A percentile compares a stretch with the other conserved stretches of the same genome.
phyloP scores from a whole-genome alignment of 2,329 filamentous ascomycete genomes.

The Blastomyces gilchristii region DNA sequence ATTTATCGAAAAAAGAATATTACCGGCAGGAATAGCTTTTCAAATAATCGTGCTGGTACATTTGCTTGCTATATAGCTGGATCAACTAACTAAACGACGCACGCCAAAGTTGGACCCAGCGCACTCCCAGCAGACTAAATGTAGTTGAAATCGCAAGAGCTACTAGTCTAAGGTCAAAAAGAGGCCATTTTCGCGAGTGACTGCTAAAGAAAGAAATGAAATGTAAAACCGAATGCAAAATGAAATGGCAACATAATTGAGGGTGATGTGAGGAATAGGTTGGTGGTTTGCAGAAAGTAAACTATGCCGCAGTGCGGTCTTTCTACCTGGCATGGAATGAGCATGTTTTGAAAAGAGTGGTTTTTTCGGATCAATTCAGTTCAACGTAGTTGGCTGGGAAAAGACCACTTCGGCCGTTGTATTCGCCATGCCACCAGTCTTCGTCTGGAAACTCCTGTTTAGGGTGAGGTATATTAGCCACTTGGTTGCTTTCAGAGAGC shows the following conservation, averaged over 20 bases:
- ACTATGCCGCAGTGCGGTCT: background rate
- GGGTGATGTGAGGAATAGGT: background rate
- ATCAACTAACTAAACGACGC: background rate
- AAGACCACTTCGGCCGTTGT: constrained; percentile 65
- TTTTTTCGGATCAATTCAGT: constrained; percentile 24
- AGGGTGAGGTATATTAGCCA: constrained; percentile 9
- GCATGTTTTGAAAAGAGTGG: background rate
- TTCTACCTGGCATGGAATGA: background rate
- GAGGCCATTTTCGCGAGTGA: background rate
- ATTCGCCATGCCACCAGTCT: constrained; percentile 96
- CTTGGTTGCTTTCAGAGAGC: background rate
- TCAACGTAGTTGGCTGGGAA: constrained; percentile 54
- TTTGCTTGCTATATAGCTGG: background rate
- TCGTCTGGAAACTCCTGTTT: constrained; percentile 85
- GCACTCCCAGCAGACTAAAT: background rate
- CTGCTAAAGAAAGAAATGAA: background rate
- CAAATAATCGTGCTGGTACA: background rate
- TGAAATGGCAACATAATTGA: background rate
- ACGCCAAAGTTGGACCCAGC: background rate
- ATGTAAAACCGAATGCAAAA: background rate
- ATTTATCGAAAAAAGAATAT: background rate
- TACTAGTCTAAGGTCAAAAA: background rate
- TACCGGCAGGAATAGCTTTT: background rate
- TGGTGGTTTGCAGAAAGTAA: too few species aligned
- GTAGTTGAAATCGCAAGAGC: background rate